Evolutionary conservation across 75 land plant species (phyloP).

Genomic region (Picea glauca): DNA sequence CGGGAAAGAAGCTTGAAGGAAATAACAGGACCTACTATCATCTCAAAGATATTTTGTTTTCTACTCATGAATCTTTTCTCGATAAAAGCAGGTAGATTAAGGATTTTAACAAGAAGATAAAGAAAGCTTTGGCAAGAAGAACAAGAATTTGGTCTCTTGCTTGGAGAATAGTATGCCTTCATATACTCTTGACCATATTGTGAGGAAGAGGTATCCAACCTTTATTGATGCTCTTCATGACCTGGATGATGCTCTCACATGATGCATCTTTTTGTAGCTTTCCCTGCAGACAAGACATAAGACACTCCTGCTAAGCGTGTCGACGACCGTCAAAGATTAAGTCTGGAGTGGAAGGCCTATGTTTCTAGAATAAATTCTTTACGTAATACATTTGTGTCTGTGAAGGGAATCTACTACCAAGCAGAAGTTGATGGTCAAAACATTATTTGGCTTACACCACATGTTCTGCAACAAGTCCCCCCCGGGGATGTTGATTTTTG

Average conservation of each 20-base stretch:
- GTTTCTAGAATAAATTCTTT: slow-evolving; percentile 74
- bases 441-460: slow-evolving; percentile 91
- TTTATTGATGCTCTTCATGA: slow-evolving; percentile 94
- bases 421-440: slow-evolving; percentile 86
- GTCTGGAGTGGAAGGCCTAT: slow-evolving; percentile 97
- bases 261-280: slow-evolving; percentile 86
- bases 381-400: slow-evolving; percentile 79
- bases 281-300: slow-evolving; percentile 69
- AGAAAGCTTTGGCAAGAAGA: slow-evolving; percentile 75
- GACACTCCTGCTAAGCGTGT: slow-evolving; percentile 60
- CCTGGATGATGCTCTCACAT: slow-evolving; percentile 92
- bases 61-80: slow-evolving; percentile 81
- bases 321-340: slow-evolving; percentile 78
- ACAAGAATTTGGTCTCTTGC: slow-evolving; percentile 43
- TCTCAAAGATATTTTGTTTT: slow-evolving; percentile 76
- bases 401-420: slow-evolving; percentile 97
- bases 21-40: slow-evolving; percentile 82
- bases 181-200: slow-evolving; percentile 65
- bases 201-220: slow-evolving; percentile 76
- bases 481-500: slow-evolving; percentile 84
- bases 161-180: slow-evolving; percentile 48
- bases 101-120: slow-evolving; percentile 72
- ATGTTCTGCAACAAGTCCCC: slow-evolving; percentile 78
- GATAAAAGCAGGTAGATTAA: slow-evolving; percentile 59
- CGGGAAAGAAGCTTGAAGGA: slow-evolving; percentile 90